Evolutionary conservation across 2,329 filamentous ascomycete genomes (phyloP).

Genomic region (Ascochyta clinopodiicola): DNA sequence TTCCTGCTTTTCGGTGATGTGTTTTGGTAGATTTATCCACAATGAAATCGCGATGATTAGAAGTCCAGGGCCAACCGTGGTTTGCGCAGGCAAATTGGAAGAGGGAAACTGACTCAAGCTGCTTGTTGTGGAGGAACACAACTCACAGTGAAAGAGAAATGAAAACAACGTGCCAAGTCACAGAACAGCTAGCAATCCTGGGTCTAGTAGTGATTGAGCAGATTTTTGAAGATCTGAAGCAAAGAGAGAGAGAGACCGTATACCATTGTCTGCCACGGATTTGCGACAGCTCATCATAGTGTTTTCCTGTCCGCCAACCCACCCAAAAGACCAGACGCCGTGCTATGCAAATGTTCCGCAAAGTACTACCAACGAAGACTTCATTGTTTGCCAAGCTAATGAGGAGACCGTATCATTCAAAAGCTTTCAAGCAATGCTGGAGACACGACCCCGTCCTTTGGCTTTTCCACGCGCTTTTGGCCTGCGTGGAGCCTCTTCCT

Average conservation of each 20-base stretch:
- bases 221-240: background rate
- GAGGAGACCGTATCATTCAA: too few relatives aligned
- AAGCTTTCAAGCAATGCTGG: constrained; percentile 13
- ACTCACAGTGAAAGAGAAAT: background rate
- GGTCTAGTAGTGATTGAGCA: background rate
- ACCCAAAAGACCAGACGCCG: constrained; percentile 15
- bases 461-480: constrained; percentile 25
- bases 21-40: background rate
- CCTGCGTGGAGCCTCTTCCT: constrained; percentile 29
- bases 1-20: background rate
- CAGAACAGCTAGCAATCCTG: background rate
- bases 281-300: background rate
- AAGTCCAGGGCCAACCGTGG: background rate
- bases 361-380: background rate
- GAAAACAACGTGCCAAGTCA: background rate
- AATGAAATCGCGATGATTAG: too few relatives aligned
- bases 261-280: background rate
- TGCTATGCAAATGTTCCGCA: constrained; percentile 19
- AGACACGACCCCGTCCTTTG: constrained; percentile 26
- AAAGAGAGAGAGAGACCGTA: background rate
- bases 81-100: background rate
- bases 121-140: background rate
- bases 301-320: background rate
- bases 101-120: background rate
- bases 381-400: background rate